Base-by-base conservation (phyloP, 257 asterid species). In the Solanum rostratum region DNA sequence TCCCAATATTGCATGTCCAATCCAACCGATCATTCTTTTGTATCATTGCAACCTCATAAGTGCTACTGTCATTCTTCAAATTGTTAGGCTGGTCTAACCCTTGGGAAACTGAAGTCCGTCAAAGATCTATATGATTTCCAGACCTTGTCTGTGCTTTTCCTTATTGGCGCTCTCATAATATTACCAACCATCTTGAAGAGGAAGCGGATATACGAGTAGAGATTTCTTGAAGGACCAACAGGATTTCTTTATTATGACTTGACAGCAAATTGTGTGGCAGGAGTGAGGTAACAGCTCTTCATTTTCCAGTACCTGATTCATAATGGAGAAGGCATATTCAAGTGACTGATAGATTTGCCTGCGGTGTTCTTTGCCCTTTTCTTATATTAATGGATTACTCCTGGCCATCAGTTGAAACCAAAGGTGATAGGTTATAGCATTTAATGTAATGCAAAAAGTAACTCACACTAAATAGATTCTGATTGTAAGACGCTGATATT, bases 31-130 rank as follows among this genome's bases (percentile, higher is more conserved):
- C 80, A 71, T 81, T 81, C 76, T 41, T 60, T 62, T 82, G 63
- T 6, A 43, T 63, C 46, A 60, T 45, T 14, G 12, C 19, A 4
- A 63, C 60, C 62, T 82, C 79, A 65, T 15, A 18, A 69, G 27
- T 37, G 55, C 71, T 50, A 19, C 33, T 84, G 62, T 39, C 41
- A 13, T n/a, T 22, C n/a, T n/a, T 18, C 24, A 49, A 27, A 11
- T 79, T 60, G 33, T 52, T 87, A 95, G 99, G 99, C 99, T 50
- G 98, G 98, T 65, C 92, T 95, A 86, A 95, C 97, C 80, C 97
- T 95, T 81, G 94, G 97, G 37, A 97, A 95, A 71, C 90, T 95
- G 86, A 92, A 91, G 88, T 93, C 98, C 0, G 94, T 95, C 83
- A 93, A 92, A 89, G 97, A 93, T 87, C 86, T 95, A 43, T 95